phyloP scores from a whole-genome alignment of 257 asterid genomes.

The Solanum arcanum region DNA sequence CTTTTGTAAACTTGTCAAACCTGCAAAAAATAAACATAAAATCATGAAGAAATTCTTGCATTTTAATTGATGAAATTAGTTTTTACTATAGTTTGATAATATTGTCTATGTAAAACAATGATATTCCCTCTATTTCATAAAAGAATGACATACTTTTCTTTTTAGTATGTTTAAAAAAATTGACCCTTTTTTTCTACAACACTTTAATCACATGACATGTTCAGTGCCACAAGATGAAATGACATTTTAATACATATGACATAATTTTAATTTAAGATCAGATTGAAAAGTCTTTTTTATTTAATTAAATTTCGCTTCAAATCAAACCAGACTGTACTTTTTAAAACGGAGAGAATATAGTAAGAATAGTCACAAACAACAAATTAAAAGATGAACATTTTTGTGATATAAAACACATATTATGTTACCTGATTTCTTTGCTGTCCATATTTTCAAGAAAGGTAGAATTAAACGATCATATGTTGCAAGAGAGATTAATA shows the following conservation, averaged over 20 bases:
- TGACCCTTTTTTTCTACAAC: not conserved
- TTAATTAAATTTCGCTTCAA: not conserved
- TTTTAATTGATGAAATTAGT: not conserved
- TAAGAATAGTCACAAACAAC: not conserved
- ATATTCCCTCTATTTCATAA: not conserved
- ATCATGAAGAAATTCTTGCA: not conserved
- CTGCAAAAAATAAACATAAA: not conserved
- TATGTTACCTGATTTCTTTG: conserved; percentile 21
- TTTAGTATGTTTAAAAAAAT: not conserved
- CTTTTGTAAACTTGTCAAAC: conserved; percentile 25
- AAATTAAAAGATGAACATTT: not conserved
- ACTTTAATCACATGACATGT: not conserved
- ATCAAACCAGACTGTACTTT: not conserved
- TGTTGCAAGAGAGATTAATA: conserved; percentile 17
- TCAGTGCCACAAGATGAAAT: not conserved
- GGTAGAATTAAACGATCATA: conserved; percentile 29
- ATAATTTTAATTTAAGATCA: not conserved
- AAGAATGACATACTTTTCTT: not conserved
- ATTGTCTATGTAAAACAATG: not conserved
- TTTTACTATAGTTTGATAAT: not conserved
- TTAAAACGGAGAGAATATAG: not conserved
- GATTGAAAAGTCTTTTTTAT: not conserved
- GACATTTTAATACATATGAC: not conserved
- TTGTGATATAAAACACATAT: not conserved
- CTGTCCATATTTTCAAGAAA: conserved; percentile 10